Evolutionary conservation across 805 yeast genomes (phyloP).

Genomic region (Candida rishiriensis): DNA sequence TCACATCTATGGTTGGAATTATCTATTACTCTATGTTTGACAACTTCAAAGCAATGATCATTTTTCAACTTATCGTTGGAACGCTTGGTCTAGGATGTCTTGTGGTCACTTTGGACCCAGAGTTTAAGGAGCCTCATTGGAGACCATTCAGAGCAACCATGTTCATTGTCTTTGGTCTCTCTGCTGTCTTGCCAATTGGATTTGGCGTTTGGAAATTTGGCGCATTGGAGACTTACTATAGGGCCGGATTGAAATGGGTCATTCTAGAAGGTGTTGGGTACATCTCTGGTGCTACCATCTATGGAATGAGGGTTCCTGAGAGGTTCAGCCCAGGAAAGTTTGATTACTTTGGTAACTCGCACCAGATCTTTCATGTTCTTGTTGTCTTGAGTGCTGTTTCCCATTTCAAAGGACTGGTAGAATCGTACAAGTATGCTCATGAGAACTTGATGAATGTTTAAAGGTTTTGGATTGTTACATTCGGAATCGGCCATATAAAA

Average conservation of each 20-base stretch:
- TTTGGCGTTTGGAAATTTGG: constrained; percentile 52
- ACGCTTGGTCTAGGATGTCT: constrained; percentile 60
- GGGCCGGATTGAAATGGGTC: constrained; percentile 61
- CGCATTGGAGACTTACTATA: constrained; percentile 35
- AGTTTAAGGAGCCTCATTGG: constrained; percentile 67
- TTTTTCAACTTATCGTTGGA: constrained; percentile 43
- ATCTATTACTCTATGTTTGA: constrained; percentile 43
- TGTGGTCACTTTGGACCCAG: constrained; percentile 55
- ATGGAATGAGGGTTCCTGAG: constrained; percentile 80
- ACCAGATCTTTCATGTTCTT: constrained; percentile 75
- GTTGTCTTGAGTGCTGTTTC: constrained; percentile 75
- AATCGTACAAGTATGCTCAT: constrained; percentile 51
- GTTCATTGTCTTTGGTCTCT: constrained; percentile 77
- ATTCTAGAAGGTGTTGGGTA: constrained; percentile 69
- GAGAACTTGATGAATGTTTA: constrained; percentile 5
- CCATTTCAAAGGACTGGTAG: constrained; percentile 62
- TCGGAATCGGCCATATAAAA: too few relatives aligned
- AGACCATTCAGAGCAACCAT: constrained; percentile 72
- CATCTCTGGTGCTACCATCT: constrained; percentile 72
- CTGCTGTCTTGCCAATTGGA: constrained; percentile 67
- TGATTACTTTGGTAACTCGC: constrained; percentile 76
- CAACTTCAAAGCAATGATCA: constrained; percentile 27
- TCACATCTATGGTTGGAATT: constrained; percentile 40
- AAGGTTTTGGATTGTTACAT: too few relatives aligned
- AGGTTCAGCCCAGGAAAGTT: constrained; percentile 55